Conservation (phyloP, 78 protist species). For the Dictyostelium citrinum region DNA sequence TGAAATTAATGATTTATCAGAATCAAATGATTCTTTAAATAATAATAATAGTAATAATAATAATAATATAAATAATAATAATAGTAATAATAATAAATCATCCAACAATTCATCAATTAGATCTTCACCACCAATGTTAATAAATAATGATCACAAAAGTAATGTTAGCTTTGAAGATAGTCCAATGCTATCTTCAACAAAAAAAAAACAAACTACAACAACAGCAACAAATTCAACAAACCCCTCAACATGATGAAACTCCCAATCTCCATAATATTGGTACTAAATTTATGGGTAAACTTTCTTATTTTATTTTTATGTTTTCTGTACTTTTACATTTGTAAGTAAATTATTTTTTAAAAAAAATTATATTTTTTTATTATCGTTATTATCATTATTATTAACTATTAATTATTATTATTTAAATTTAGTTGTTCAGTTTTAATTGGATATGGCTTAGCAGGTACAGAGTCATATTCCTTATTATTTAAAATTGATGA, state of each 20-base stretch:
- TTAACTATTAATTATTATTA: neutral
- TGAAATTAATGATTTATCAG: neutral
- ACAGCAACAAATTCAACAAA: too few species aligned
- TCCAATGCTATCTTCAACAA: neutral
- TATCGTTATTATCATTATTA: neutral
- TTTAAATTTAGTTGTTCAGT: slow-evolving; percentile 4
- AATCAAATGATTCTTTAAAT: neutral
- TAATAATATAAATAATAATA: neutral
- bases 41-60: neutral
- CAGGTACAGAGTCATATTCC: slow-evolving; percentile 63
- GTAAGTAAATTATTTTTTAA: neutral
- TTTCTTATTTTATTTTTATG: slow-evolving; percentile 22
- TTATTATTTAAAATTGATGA: neutral
- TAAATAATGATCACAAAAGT: neutral
- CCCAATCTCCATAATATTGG: slow-evolving; percentile 68
- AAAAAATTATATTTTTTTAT: too few species aligned
- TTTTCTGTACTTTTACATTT: slow-evolving; percentile 74
- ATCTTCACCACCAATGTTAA: neutral
- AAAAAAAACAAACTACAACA: neutral
- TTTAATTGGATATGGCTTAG: slow-evolving; percentile 73
- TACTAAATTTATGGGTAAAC: slow-evolving; percentile 5
- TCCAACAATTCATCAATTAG: neutral
- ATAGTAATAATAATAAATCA: neutral
- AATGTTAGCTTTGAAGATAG: neutral
- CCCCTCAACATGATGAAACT: neutral